phyloP scores from a whole-genome alignment of 1,139 yeast genomes.

The Suhomyces chickasaworum region DNA sequence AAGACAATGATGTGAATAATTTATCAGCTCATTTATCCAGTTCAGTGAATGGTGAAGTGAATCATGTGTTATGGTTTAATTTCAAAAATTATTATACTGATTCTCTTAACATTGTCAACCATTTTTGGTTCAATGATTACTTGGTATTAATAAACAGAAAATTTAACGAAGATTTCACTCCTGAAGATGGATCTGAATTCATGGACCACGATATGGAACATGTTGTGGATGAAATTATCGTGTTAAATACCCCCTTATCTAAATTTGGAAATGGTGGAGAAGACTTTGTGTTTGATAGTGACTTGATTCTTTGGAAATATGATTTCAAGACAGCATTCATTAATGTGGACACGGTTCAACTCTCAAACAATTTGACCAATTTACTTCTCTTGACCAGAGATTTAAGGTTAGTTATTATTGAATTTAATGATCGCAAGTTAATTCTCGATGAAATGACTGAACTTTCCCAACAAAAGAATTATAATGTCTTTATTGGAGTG shows the following conservation, averaged over 20 bases:
- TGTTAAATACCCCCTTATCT: slow-evolving; percentile 36
- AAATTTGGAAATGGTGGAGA: slow-evolving; percentile 39
- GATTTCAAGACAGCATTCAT: slow-evolving; percentile 35
- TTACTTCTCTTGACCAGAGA: slow-evolving; percentile 36
- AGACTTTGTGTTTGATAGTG: slow-evolving; percentile 40
- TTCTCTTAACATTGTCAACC: slow-evolving; percentile 37
- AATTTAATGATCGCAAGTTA: slow-evolving; percentile 22
- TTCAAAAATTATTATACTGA: slow-evolving; percentile 39
- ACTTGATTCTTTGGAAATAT: slow-evolving; percentile 44
- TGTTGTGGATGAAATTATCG: slow-evolving; percentile 41
- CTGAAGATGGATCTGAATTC: slow-evolving; percentile 11
- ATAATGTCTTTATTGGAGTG: slow-evolving; percentile 35
- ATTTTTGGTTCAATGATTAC: slow-evolving; percentile 40
- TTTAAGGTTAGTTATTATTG: slow-evolving; percentile 35
- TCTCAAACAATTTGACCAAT: slow-evolving; percentile 18
- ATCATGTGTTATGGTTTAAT: slow-evolving; percentile 47
- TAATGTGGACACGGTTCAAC: slow-evolving; percentile 24
- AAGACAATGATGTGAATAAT: neutral
- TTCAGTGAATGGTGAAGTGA: slow-evolving; percentile 26
- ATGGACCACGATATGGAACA: slow-evolving; percentile 38
- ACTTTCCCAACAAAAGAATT: slow-evolving; percentile 18
- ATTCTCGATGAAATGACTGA: slow-evolving; percentile 11
- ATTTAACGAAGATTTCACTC: slow-evolving; percentile 23
- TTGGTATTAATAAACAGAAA: slow-evolving; percentile 39
- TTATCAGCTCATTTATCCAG: slow-evolving; percentile 1